phyloP scores from a whole-genome alignment of 164 flowering plant species.

The Stephania japonica region DNA sequence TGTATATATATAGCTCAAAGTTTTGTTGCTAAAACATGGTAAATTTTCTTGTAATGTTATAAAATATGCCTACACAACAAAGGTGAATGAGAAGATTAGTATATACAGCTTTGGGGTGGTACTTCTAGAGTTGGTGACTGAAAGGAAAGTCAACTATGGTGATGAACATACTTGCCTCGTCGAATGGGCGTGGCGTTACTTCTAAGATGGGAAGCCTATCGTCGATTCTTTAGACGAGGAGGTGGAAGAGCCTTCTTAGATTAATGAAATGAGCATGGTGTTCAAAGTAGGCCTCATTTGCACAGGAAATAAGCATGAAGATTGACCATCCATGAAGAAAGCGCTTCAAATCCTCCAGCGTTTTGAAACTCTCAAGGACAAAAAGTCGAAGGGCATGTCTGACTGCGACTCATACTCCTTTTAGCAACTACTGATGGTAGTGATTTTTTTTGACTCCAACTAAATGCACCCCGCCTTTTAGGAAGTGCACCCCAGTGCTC shows the following conservation, averaged over 20 bases:
- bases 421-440: conserved; percentile 14
- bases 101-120: conserved; percentile 92
- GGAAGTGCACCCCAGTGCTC: no score
- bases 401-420: conserved; percentile 43
- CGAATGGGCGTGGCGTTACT: conserved; percentile 69
- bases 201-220: conserved; percentile 35
- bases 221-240: conserved; percentile 41
- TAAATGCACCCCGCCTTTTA: no score
- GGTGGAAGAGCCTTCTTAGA: conserved; percentile 31
- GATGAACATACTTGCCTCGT: conserved; percentile 48
- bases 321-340: conserved; percentile 77
- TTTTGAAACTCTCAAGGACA: conserved; percentile 15
- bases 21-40: no score
- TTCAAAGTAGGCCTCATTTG: conserved; percentile 74
- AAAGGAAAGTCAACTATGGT: conserved; percentile 51
- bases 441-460: no score
- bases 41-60: conserved; percentile 12
- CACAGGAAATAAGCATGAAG: conserved; percentile 41
- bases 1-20: no score
- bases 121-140: conserved; percentile 69
- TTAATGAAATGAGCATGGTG: conserved; percentile 48
- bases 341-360: conserved; percentile 50
- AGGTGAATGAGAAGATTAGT: conserved; percentile 70
- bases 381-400: conserved; percentile 9
- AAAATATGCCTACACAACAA: conserved; percentile 68